These are phyloP conservation scores for Fusarium redolens DNA, from an alignment of 2,329 filamentous ascomycete genomes.

Conservation along the genomic window DNA sequence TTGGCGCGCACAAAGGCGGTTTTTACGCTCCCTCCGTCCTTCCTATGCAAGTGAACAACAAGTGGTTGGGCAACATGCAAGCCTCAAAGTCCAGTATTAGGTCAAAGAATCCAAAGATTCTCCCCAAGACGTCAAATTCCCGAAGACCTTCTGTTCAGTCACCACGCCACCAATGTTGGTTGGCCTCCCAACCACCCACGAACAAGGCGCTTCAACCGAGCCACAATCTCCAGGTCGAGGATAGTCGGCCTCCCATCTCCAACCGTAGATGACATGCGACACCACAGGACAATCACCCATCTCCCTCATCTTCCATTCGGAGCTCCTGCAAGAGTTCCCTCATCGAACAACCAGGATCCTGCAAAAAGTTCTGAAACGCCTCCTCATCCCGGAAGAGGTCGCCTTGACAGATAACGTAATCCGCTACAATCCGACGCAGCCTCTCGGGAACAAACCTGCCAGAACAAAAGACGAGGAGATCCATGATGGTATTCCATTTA, in stretches of 20 bases:
- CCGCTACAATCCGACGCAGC: neutral
- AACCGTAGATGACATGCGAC: accelerated
- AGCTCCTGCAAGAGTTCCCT: neutral
- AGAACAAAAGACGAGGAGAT: accelerated
- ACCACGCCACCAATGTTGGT: neutral
- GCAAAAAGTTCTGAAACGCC: neutral
- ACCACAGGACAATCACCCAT: accelerated
- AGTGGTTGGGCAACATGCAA: neutral
- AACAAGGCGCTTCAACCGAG: neutral
- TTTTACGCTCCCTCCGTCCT: neutral
- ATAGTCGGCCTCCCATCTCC: neutral
- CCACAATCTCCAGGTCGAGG: accelerated
- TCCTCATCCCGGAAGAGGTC: neutral
- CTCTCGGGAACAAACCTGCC: accelerated
- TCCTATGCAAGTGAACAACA: too few relatives aligned
- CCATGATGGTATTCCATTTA: neutral
- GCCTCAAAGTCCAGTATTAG: neutral
- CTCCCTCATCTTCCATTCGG: neutral
- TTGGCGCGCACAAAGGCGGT: neutral
- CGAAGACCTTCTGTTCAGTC: neutral
- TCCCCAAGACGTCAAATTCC: neutral
- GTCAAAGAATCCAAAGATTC: too few relatives aligned
- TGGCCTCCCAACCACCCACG: neutral
- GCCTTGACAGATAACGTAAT: neutral
- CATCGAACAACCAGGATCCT: neutral